Conservation (phyloP, 2,329 filamentous ascomycete species). For the Pseudogymnoascus sp. region DNA sequence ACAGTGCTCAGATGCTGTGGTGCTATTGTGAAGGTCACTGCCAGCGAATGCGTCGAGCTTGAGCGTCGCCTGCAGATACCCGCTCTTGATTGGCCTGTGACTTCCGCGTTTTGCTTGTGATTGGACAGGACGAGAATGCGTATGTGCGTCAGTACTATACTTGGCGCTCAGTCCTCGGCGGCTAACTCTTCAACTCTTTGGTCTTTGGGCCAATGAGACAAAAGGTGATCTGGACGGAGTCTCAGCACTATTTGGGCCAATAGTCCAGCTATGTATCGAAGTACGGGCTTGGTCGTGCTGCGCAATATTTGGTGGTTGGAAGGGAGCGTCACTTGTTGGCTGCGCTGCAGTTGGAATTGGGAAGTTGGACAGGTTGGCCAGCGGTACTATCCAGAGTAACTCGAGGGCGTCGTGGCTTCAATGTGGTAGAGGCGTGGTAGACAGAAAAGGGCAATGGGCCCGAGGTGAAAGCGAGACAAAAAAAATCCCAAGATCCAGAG, state of each 20-base stretch:
- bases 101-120: background rate
- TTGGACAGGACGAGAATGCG: background rate
- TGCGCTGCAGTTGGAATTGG: background rate
- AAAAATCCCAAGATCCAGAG: background rate
- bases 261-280: background rate
- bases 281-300: background rate
- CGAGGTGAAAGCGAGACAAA: background rate
- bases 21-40: background rate
- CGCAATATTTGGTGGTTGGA: background rate
- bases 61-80: background rate
- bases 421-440: background rate
- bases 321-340: background rate
- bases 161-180: slow-evolving; percentile 1
- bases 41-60: background rate
- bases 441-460: background rate
- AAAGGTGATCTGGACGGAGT: background rate
- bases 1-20: background rate
- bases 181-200: slow-evolving; percentile 1
- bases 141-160: slow-evolving; percentile 3
- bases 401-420: background rate
- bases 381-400: background rate
- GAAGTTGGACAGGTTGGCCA: background rate
- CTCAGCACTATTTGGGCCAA: background rate
- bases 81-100: background rate
- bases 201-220: background rate